Base-by-base conservation (phyloP, 768 basidiomycete genomes). In the Coprinopsis strossmayeri region DNA sequence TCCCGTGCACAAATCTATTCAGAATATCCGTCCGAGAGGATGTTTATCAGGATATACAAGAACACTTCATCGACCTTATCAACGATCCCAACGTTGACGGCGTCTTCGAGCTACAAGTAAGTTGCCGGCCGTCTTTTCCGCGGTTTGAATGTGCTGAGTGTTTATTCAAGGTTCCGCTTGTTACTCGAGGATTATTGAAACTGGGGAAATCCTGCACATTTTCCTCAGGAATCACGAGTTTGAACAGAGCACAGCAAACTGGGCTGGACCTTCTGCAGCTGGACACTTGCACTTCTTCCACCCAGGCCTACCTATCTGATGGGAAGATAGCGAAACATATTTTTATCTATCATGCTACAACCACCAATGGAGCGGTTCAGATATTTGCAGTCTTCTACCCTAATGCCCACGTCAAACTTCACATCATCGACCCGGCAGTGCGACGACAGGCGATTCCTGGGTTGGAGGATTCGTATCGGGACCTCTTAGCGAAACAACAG, bases 11-110 rank as follows among this genome's bases (percentile, higher is more conserved):
- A 45, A 82, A 96, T 63, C 73, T 99, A 1, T 95, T 89, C 70
- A 86, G 83, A 57, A 70, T 98, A 23, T 69, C 77, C 10, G 90
- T 93, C 20, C 77, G 84, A 26, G 96, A 98, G 61, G 84, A 87
- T 3, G 68, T 84, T 13, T 99, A 88, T 64, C 73, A 85, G 25
- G 81, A 87, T 25, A 88, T 85, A 25, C 85, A 91, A 56, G 86
- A 91, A 48, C 91, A 96, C 61, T 97, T 98, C 60, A 84, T 91
- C 15, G 85, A 93, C 61, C 72, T 98, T 43, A 90, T 81, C 50
- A 96, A 96, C 59, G 89, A 94, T 58, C 90, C 94, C 0, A 91
- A 89, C 59, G 91, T 97, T 7, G 92, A 97, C 57, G 92, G 91
- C 1, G 87, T 96, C 2, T 99, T 85, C 58, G 96, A 99, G 67